A percentile compares a stretch with the other conserved stretches of the same genome.
Conservation (phyloP, 192 early-diverging fungal species). For the Powellomyces hirtus region DNA sequence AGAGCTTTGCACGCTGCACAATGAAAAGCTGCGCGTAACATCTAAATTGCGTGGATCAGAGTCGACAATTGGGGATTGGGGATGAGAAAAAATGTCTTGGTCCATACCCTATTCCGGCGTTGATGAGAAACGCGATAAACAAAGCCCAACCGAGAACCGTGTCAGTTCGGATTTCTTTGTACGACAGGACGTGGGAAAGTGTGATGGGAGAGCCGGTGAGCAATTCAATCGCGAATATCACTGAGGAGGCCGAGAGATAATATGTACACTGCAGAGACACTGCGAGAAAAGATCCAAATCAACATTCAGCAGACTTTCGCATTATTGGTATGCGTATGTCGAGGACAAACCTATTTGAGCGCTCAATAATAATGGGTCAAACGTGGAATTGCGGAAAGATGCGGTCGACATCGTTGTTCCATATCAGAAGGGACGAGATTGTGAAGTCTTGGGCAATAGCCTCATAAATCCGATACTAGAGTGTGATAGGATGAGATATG, state of each 20-base stretch:
- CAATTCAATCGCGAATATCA: slow-evolving; percentile 49
- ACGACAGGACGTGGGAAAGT: slow-evolving; percentile 66
- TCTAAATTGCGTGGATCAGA: slow-evolving; percentile 5
- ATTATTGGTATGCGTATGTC: background rate
- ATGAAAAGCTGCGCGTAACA: slow-evolving; percentile 39
- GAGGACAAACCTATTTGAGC: slow-evolving; percentile 25
- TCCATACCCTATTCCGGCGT: slow-evolving; percentile 61
- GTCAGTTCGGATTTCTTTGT: slow-evolving; percentile 55
- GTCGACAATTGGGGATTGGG: background rate
- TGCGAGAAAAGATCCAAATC: background rate
- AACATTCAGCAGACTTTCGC: background rate
- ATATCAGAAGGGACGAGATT: too few relatives aligned
- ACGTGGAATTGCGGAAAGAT: slow-evolving; percentile 22
- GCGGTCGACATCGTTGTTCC: slow-evolving; percentile 23
- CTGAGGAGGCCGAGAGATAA: slow-evolving; percentile 55
- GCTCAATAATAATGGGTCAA: slow-evolving; percentile 26
- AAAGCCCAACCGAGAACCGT: slow-evolving; percentile 69
- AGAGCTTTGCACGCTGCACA: slow-evolving; percentile 72
- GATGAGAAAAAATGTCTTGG: too few relatives aligned
- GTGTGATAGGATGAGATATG: too few relatives aligned
- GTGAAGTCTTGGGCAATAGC: too few relatives aligned
- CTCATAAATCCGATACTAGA: too few relatives aligned
- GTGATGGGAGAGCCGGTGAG: slow-evolving; percentile 64
- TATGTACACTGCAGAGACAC: slow-evolving; percentile 57
- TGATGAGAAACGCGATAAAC: slow-evolving; percentile 62